These are phyloP conservation scores for Malus domestica DNA, from an alignment of 306 rosid species.

Conservation along the genomic window DNA sequence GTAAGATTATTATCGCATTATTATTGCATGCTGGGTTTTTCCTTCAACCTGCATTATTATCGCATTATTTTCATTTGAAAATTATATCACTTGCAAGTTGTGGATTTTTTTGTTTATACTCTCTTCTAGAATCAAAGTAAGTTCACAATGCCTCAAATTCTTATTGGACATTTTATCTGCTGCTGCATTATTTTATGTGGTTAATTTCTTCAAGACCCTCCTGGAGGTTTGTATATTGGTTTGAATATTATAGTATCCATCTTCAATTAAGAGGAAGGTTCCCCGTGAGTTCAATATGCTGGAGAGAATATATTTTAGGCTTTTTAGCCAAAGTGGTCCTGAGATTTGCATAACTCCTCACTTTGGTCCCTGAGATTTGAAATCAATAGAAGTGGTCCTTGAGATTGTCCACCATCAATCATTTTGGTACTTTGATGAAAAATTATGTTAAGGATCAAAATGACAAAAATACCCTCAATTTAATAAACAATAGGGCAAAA, in stretches of 20 bases:
- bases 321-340: too few species aligned
- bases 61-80: neutral
- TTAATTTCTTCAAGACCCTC: neutral
- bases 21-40: neutral
- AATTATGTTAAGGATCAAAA: too few species aligned
- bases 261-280: neutral
- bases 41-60: neutral
- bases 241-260: neutral
- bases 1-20: conserved; percentile 38
- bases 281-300: neutral
- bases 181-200: neutral
- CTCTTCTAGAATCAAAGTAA: neutral
- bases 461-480: too few species aligned
- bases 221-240: neutral
- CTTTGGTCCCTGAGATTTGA: too few species aligned
- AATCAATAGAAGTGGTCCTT: too few species aligned
- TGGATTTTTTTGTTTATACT: neutral
- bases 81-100: neutral
- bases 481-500: too few species aligned
- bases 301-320: neutral
- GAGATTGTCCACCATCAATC: too few species aligned
- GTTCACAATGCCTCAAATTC: neutral
- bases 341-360: too few species aligned
- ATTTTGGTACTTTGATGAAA: too few species aligned
- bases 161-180: neutral